Evolutionary conservation across 805 yeast species (phyloP).

Genomic region (Cyberlindnera misumaiensis): DNA sequence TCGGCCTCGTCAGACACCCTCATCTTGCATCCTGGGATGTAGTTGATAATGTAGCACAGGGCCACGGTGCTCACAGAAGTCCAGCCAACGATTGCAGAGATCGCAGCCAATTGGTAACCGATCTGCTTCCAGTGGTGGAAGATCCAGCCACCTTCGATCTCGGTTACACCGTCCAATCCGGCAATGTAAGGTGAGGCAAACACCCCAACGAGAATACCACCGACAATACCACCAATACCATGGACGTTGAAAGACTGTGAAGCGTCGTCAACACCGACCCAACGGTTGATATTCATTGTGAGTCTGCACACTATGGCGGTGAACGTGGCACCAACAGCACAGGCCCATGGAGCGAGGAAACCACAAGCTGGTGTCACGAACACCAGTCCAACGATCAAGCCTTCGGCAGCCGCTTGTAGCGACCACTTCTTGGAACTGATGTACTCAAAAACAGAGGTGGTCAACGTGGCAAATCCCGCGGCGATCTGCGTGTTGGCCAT

Average conservation of each 20-base stretch:
- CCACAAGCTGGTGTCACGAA: constrained; percentile 98
- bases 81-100: constrained; percentile 35
- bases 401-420: constrained; percentile 88
- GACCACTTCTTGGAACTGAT: constrained; percentile 84
- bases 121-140: constrained; percentile 87
- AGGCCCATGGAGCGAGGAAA: constrained; percentile 87
- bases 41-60: constrained; percentile 40
- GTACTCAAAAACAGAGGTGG: constrained; percentile 87
- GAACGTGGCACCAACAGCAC: constrained; percentile 71
- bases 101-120: constrained; percentile 77
- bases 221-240: constrained; percentile 92
- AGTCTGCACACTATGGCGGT: constrained; percentile 82
- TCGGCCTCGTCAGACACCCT: constrained; percentile 42
- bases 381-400: constrained; percentile 89
- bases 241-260: constrained; percentile 94
- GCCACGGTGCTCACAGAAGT: constrained; percentile 35
- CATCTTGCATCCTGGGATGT: constrained; percentile 43
- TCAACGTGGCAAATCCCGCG: constrained; percentile 81
- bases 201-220: constrained; percentile 75
- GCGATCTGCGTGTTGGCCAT: constrained; percentile 86
- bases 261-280: constrained; percentile 80
- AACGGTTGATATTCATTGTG: constrained; percentile 74
- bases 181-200: constrained; percentile 83
- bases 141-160: constrained; percentile 89
- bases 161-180: constrained; percentile 82